phyloP scores from a whole-genome alignment of 2,329 filamentous ascomycete genomes.

The Furcasterigmium furcatum region DNA sequence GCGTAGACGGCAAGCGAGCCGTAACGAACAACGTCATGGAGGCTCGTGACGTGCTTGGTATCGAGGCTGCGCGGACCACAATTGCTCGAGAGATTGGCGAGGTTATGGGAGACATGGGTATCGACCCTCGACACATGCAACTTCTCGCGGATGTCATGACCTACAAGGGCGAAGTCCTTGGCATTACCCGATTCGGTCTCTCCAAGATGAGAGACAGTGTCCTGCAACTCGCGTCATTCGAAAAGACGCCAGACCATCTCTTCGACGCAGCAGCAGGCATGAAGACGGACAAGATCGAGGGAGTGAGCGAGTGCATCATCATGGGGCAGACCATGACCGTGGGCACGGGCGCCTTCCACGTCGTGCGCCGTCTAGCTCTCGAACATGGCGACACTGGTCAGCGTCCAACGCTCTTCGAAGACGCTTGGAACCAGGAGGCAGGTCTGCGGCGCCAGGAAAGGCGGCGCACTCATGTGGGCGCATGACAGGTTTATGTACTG shows the following conservation, averaged over 20 bases:
- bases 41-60: slow-evolving; percentile 80
- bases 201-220: slow-evolving; percentile 96
- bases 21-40: slow-evolving; percentile 90
- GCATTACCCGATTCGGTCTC: slow-evolving; percentile 93
- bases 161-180: slow-evolving; percentile 94
- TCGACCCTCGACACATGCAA: slow-evolving; percentile 97
- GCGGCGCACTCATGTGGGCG: neutral
- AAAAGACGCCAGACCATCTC: slow-evolving; percentile 96
- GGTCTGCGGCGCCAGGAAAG: slow-evolving; percentile 9
- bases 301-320: slow-evolving; percentile 95
- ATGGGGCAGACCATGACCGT: slow-evolving; percentile 94
- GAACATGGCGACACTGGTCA: slow-evolving; percentile 52
- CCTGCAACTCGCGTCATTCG: slow-evolving; percentile 90
- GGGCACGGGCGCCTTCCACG: slow-evolving; percentile 89
- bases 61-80: slow-evolving; percentile 87
- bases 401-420: slow-evolving; percentile 68
- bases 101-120: slow-evolving; percentile 93
- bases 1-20: slow-evolving; percentile 74
- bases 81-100: slow-evolving; percentile 84
- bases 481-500: neutral
- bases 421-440: slow-evolving; percentile 49
- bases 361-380: slow-evolving; percentile 74
- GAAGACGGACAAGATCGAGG: slow-evolving; percentile 89
- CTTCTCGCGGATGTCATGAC: slow-evolving; percentile 98
- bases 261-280: slow-evolving; percentile 92